Evolutionary conservation across 2,329 filamentous ascomycete species (phyloP).

Genomic region (Beauveria brongniartii): DNA sequence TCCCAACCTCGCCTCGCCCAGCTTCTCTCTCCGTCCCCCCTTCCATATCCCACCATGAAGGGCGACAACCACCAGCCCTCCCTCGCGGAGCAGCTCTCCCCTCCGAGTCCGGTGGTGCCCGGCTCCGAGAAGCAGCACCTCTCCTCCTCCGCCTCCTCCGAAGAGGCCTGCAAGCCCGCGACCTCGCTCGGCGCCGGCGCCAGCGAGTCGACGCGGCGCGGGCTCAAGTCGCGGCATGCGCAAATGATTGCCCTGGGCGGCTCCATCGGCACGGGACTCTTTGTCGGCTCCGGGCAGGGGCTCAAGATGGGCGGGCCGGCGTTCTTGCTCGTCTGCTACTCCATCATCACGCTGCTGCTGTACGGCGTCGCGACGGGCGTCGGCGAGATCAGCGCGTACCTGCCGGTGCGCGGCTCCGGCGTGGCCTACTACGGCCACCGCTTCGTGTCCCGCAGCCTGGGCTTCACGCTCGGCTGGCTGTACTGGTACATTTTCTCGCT

Average conservation of each 20-base stretch:
- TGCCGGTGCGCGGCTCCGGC: conserved; percentile 17
- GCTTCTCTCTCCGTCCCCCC: no score
- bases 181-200: background rate
- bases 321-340: conserved; percentile 36
- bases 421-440: conserved; percentile 19
- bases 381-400: conserved; percentile 24
- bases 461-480: conserved; percentile 34
- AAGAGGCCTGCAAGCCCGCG: background rate
- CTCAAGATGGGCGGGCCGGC: conserved; percentile 33
- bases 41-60: background rate
- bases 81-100: background rate
- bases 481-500: conserved; percentile 30
- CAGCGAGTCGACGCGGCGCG: conserved; percentile 9
- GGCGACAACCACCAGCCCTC: background rate
- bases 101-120: background rate
- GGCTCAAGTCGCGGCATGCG: conserved; percentile 35
- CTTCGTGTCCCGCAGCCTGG: conserved; percentile 22
- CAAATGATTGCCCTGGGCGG: conserved; percentile 39
- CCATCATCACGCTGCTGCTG: conserved; percentile 44
- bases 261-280: conserved; percentile 20
- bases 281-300: conserved; percentile 46
- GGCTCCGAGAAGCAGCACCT: background rate
- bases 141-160: background rate
- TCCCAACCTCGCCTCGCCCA: no score
- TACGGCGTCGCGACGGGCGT: conserved; percentile 44